These are phyloP conservation scores for Chytriomyces hyalinus DNA, from an alignment of 192 early-diverging fungal genomes.

Conservation along the genomic window DNA sequence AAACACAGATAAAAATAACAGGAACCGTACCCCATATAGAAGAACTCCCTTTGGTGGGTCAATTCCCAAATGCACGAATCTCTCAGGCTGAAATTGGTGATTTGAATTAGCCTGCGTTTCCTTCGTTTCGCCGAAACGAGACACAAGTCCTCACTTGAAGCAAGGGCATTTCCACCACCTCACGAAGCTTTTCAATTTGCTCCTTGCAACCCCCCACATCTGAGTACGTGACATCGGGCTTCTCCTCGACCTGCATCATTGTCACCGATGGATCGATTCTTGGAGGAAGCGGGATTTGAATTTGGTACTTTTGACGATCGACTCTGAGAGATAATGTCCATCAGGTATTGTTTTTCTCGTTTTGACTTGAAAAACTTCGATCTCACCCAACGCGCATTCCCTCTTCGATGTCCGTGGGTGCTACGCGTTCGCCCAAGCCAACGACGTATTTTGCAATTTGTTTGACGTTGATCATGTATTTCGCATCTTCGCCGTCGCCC, in stretches of 20 bases:
- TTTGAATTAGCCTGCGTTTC: not conserved
- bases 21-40: conserved; percentile 75
- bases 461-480: conserved; percentile 99
- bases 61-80: conserved; percentile 97
- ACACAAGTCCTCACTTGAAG: conserved; percentile 59
- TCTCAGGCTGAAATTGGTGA: conserved; percentile 72
- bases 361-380: too few species aligned
- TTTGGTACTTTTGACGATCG: conserved; percentile 98
- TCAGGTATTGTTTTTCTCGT: too few species aligned
- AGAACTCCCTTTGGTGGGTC: conserved; percentile 99
- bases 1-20: conserved; percentile 46
- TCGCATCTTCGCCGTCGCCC: conserved; percentile 85
- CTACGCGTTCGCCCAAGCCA: conserved; percentile 91
- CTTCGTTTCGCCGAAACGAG: not conserved
- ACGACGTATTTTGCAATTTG: conserved; percentile 99
- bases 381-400: conserved; percentile 93
- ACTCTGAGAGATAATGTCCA: conserved; percentile 61
- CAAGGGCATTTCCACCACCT: conserved; percentile 96
- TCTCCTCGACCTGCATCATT: conserved; percentile 99
- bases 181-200: conserved; percentile 97
- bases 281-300: conserved; percentile 97
- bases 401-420: conserved; percentile 99
- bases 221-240: conserved; percentile 97
- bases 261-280: conserved; percentile 97
- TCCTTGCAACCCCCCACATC: conserved; percentile 99